Percentiles rank a stretch among this genome's conserved stretches.
These are phyloP conservation scores for Paramyrothecium roridum DNA, from an alignment of 2,329 filamentous ascomycete species.

Conservation along the genomic window DNA sequence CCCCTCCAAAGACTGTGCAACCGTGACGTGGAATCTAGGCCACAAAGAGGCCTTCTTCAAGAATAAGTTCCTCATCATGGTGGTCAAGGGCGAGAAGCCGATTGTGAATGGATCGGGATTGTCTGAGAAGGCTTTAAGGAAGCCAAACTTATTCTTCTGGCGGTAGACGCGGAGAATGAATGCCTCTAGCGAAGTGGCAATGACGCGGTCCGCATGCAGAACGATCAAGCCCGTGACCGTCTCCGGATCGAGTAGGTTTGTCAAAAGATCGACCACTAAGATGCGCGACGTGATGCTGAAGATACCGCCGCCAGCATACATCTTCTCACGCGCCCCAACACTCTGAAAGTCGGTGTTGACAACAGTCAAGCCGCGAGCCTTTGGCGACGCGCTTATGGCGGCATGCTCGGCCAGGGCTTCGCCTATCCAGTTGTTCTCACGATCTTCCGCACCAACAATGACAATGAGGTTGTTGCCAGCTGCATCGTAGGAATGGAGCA, in stretches of 20 bases:
- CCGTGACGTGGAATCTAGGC: slow-evolving; percentile 88
- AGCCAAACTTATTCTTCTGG: slow-evolving; percentile 90
- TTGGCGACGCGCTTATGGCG: slow-evolving; percentile 78
- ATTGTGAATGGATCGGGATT: slow-evolving; percentile 85
- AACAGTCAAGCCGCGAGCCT: slow-evolving; percentile 79
- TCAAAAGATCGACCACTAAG: slow-evolving; percentile 87
- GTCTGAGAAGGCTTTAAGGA: slow-evolving; percentile 95
- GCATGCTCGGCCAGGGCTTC: slow-evolving; percentile 95
- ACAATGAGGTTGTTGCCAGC: slow-evolving; percentile 91
- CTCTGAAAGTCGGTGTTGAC: slow-evolving; percentile 95
- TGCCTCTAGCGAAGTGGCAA: slow-evolving; percentile 86
- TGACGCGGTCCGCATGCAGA: slow-evolving; percentile 81
- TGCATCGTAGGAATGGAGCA: slow-evolving; percentile 94
- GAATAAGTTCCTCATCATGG: slow-evolving; percentile 88
- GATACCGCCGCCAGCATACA: slow-evolving; percentile 86
- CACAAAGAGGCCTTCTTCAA: slow-evolving; percentile 84
- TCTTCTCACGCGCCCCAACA: slow-evolving; percentile 82
- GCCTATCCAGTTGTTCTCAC: slow-evolving; percentile 95
- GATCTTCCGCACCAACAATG: slow-evolving; percentile 83
- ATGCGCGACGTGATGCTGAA: slow-evolving; percentile 97
- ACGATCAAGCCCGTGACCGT: slow-evolving; percentile 84
- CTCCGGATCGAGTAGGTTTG: slow-evolving; percentile 75
- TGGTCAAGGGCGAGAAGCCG: slow-evolving; percentile 83
- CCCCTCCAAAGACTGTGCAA: slow-evolving; percentile 86
- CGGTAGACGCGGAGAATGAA: slow-evolving; percentile 93